A percentile compares a stretch with the other conserved stretches of the same genome.
phyloP scores from a whole-genome alignment of 2,329 filamentous ascomycete species.

The Penicillium capsulatum region DNA sequence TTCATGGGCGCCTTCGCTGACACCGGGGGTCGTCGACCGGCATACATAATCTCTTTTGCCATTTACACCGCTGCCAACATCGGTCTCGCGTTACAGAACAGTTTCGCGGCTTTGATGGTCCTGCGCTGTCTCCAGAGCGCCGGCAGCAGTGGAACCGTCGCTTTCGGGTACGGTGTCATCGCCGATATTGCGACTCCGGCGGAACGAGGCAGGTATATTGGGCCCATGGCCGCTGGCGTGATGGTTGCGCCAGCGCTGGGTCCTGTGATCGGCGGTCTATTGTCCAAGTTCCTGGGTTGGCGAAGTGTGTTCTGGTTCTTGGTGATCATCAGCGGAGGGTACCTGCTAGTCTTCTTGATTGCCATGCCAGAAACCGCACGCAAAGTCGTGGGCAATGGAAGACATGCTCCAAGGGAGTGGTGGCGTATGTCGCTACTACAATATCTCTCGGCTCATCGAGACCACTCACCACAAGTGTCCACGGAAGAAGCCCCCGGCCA shows the following conservation, averaged over 20 bases:
- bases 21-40: conserved; percentile 28
- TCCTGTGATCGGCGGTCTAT: conserved; percentile 30
- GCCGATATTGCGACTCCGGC: conserved; percentile 30
- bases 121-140: conserved; percentile 32
- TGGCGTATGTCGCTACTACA: conserved; percentile 23
- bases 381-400: conserved; percentile 28
- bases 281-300: conserved; percentile 26
- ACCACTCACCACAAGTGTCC: not conserved
- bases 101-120: conserved; percentile 27
- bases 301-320: conserved; percentile 33
- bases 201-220: conserved; percentile 31
- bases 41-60: conserved; percentile 26
- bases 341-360: conserved; percentile 13
- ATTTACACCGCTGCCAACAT: conserved; percentile 32
- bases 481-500: conserved; percentile 2
- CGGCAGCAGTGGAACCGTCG: conserved; percentile 25
- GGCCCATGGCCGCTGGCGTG: conserved; percentile 23
- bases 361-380: conserved; percentile 36
- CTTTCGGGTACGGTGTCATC: conserved; percentile 30
- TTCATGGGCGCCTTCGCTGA: conserved; percentile 33
- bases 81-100: conserved; percentile 30
- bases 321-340: conserved; percentile 21
- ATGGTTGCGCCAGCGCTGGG: conserved; percentile 27
- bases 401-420: conserved; percentile 23
- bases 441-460: conserved; percentile 8